Percentiles rank a stretch among this genome's conserved stretches.
phyloP scores from a whole-genome alignment of 768 basidiomycete genomes.

The Neoboletus subvelutipes region DNA sequence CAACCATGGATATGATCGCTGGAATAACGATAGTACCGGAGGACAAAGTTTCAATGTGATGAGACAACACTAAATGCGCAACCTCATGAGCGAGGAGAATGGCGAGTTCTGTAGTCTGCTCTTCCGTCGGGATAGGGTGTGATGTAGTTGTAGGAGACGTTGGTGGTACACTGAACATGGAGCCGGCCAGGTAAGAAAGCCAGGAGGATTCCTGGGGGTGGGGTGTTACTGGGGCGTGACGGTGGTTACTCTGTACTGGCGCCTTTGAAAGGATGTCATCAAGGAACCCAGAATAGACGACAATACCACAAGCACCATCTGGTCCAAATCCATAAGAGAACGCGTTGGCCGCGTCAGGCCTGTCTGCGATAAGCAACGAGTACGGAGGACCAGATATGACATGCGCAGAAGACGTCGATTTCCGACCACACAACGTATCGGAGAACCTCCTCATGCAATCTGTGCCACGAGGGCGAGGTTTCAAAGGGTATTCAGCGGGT shows the following conservation, averaged over 20 bases:
- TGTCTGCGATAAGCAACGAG: constrained; percentile 85
- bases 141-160: constrained; percentile 30
- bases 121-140: constrained; percentile 62
- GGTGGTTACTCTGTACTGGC: constrained; percentile 22
- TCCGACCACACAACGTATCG: constrained; percentile 48
- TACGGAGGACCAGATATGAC: constrained; percentile 81
- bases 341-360: constrained; percentile 81
- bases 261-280: constrained; percentile 73
- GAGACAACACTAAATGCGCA: constrained; percentile 85
- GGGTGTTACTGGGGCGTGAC: constrained; percentile 19
- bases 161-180: constrained; percentile 36
- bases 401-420: constrained; percentile 46
- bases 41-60: constrained; percentile 91
- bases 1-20: constrained; percentile 68
- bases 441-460: constrained; percentile 64
- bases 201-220: constrained; percentile 37
- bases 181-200: constrained; percentile 49
- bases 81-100: constrained; percentile 93
- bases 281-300: constrained; percentile 91
- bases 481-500: constrained; percentile 74
- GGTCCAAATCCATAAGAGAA: constrained; percentile 96
- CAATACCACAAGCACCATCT: constrained; percentile 88
- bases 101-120: constrained; percentile 87
- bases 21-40: constrained; percentile 82
- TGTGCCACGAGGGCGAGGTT: constrained; percentile 77